Conservation (phyloP, 345 rosid species). For the Populus alba region DNA sequence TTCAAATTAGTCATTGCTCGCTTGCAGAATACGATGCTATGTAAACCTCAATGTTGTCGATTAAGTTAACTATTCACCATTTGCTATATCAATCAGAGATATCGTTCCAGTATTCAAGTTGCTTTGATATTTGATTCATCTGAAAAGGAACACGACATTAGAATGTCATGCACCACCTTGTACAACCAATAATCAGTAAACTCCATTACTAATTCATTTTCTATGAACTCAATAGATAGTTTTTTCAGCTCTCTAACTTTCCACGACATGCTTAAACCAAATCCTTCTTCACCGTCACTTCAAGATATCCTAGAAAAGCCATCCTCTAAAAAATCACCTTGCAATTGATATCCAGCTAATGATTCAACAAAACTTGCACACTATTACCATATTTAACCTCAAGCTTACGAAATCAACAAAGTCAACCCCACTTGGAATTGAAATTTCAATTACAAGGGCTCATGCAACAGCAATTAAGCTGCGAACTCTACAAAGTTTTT, state of each 20-base stretch:
- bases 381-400: not conserved
- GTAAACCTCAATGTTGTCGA: not conserved
- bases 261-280: not conserved
- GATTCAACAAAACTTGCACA: not conserved
- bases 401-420: not conserved
- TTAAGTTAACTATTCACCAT: not conserved
- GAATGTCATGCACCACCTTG: not conserved
- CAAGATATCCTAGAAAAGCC: not conserved
- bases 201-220: not conserved
- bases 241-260: not conserved
- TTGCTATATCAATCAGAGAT: not conserved
- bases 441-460: not conserved
- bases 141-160: not conserved
- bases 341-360: conserved; percentile 4
- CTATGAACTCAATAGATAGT: not conserved
- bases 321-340: not conserved
- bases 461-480: conserved; percentile 15
- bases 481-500: conserved; percentile 4
- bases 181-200: not conserved
- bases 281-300: not conserved
- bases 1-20: not conserved
- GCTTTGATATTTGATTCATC: not conserved
- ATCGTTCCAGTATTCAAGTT: not conserved
- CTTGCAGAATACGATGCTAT: not conserved
- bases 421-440: not conserved